A percentile compares a stretch with the other conserved stretches of the same genome.
Evolutionary conservation across 169 alveolate genomes (phyloP).

Genomic region (Plasmodium falciparum): DNA sequence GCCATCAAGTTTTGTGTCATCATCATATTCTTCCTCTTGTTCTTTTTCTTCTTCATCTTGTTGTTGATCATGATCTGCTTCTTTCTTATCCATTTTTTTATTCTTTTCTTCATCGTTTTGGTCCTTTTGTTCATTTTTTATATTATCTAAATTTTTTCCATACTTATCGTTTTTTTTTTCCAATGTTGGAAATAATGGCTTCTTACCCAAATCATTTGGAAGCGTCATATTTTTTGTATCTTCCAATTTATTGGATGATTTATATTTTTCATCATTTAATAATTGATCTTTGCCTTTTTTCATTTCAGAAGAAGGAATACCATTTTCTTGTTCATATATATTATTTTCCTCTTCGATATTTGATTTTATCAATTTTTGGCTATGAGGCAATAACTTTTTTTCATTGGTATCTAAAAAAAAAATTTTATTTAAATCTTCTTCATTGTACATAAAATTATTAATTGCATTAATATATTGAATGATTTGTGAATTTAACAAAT

Average conservation of each 20-base stretch:
- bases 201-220: constrained; percentile 10
- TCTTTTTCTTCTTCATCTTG: constrained; percentile 11
- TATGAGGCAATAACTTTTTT: constrained; percentile 35
- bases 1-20: constrained; percentile 37
- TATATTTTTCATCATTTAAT: constrained; percentile 14
- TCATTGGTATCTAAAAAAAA: constrained; percentile 32
- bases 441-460: constrained; percentile 80
- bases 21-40: constrained; percentile 13
- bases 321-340: constrained; percentile 8
- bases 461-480: constrained; percentile 85
- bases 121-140: not conserved
- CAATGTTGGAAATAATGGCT: constrained; percentile 7
- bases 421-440: constrained; percentile 71
- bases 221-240: constrained; percentile 10
- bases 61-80: not conserved
- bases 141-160: no score
- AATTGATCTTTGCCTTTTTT: constrained; percentile 26
- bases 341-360: not conserved
- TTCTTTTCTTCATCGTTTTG: constrained; percentile 16
- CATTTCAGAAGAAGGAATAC: constrained; percentile 5
- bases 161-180: constrained; percentile 13
- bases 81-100: not conserved
- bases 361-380: not conserved
- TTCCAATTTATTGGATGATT: not conserved
- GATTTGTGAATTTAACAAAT: constrained; percentile 89